Evolutionary conservation across 176 grass and related monocot genomes (phyloP).

Genomic region (Chloris gayana): DNA sequence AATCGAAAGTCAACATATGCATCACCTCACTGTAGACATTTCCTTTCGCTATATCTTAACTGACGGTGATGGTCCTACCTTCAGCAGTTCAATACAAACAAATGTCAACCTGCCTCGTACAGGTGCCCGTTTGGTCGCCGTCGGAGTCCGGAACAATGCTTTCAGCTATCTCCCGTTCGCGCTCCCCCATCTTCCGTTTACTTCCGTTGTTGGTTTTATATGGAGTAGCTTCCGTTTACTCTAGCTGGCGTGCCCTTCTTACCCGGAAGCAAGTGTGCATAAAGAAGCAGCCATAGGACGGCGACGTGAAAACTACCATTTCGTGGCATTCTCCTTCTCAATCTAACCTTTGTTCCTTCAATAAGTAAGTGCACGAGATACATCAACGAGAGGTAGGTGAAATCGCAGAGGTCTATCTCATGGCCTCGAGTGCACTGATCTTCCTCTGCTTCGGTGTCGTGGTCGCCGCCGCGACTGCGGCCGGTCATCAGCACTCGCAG

Average conservation of each 20-base stretch:
- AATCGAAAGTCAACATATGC: neutral
- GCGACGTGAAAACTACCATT: neutral
- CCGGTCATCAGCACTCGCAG: neutral
- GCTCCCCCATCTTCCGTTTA: neutral
- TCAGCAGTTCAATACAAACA: too few relatives aligned
- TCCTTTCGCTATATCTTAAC: neutral
- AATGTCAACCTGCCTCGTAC: too few relatives aligned
- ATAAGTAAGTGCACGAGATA: neutral
- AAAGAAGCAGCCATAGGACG: neutral
- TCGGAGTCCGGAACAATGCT: too few relatives aligned
- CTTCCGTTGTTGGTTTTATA: neutral
- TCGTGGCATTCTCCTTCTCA: too few relatives aligned
- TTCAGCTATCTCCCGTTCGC: neutral
- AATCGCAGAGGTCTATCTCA: neutral
- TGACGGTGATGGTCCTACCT: too few relatives aligned
- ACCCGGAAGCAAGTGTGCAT: too few relatives aligned
- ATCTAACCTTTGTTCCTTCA: neutral
- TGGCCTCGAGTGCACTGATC: neutral
- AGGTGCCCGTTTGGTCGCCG: too few relatives aligned
- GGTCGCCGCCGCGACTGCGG: neutral
- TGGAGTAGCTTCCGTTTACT: too few relatives aligned
- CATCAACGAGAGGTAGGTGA: neutral
- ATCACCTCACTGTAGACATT: neutral
- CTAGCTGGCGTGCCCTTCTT: too few relatives aligned
- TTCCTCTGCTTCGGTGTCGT: neutral